Percentiles rank a stretch among this genome's conserved stretches.
These are phyloP conservation scores for Cerrena zonata DNA, from an alignment of 1,284 basidiomycete genomes.

Conservation along the genomic window DNA sequence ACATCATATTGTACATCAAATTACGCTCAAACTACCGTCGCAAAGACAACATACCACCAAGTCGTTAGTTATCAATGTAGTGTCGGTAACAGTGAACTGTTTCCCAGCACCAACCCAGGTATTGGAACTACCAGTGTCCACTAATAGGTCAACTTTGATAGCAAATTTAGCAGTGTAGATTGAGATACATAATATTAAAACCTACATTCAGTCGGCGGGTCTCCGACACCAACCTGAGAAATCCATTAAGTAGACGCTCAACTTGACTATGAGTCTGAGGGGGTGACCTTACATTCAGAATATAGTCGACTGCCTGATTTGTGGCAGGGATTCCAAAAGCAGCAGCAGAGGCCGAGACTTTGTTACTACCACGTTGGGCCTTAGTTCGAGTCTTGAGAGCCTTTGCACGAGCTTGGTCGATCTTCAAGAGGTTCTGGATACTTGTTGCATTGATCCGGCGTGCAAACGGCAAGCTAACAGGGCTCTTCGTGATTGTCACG, in stretches of 20 bases:
- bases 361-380: constrained; percentile 1
- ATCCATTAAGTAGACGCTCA: not conserved
- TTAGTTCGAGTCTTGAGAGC: constrained; percentile 15
- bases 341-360: constrained; percentile 3
- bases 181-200: not conserved
- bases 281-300: constrained; percentile 12
- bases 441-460: constrained; percentile 21
- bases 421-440: constrained; percentile 14
- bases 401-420: constrained; percentile 23
- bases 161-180: not conserved
- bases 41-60: constrained; percentile 25
- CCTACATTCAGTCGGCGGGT: constrained; percentile 21
- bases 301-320: constrained; percentile 23
- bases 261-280: not conserved
- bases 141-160: constrained; percentile 14
- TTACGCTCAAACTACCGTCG: not conserved
- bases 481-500: constrained; percentile 18
- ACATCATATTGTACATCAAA: constrained; percentile 6
- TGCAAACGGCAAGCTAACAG: constrained; percentile 20
- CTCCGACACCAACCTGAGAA: constrained; percentile 19
- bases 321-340: constrained; percentile 16
- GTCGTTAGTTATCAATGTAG: constrained; percentile 35
- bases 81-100: constrained; percentile 32
- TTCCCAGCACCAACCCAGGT: constrained; percentile 50
- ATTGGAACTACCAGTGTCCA: constrained; percentile 31